These are phyloP conservation scores for Fusarium tjaetaba DNA, from an alignment of 2,329 filamentous ascomycete genomes.

Conservation along the genomic window DNA sequence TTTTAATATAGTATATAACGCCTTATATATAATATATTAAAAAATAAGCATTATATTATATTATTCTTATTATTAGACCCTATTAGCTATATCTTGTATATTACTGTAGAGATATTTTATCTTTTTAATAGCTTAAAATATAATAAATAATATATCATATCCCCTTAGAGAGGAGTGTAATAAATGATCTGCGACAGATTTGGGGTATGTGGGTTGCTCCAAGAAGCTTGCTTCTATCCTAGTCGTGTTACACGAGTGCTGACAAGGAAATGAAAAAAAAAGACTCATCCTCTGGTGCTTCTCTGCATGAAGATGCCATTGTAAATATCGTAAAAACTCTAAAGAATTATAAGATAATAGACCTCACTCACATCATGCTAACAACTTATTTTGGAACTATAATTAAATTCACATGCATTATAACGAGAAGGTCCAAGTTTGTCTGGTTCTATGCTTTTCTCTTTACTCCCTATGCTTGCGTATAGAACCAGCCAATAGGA, in stretches of 20 bases:
- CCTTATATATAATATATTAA: too few relatives aligned
- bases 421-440: neutral
- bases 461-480: neutral
- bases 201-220: constrained; percentile 8
- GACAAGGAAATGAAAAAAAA: neutral
- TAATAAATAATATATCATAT: too few relatives aligned
- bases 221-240: constrained; percentile 25
- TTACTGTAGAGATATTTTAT: too few relatives aligned
- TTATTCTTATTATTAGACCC: too few relatives aligned
- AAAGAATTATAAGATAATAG: neutral
- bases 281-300: neutral
- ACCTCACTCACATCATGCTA: neutral
- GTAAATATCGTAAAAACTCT: neutral
- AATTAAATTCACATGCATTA: too few relatives aligned
- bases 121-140: too few relatives aligned
- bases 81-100: too few relatives aligned
- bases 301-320: neutral
- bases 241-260: neutral
- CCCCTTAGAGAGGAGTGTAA: too few relatives aligned
- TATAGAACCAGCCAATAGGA: constrained; percentile 15
- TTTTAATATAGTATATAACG: too few relatives aligned
- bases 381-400: neutral
- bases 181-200: constrained; percentile 12
- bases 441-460: neutral
- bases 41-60: too few relatives aligned